phyloP scores from a whole-genome alignment of 148 eudicot genomes.

The Vaccinium darrowii region DNA sequence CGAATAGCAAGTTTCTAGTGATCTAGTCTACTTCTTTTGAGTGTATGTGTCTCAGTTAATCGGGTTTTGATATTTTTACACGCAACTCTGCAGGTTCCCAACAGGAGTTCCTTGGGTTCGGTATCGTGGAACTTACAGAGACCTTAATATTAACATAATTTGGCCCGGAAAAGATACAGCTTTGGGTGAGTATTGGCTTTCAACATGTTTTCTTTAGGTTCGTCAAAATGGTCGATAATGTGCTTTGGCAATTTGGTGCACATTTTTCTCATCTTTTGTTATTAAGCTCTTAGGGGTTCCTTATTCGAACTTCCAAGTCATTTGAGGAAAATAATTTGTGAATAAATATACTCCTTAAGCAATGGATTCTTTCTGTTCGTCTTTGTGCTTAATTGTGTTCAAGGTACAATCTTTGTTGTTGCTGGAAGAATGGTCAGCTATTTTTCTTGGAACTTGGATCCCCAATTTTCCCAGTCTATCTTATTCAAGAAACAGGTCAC shows the following conservation, averaged over 20 bases:
- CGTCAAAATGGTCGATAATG: background rate
- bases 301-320: background rate
- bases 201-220: background rate
- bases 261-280: background rate
- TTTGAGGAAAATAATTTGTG: background rate
- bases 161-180: conserved; percentile 88
- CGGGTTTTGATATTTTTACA: background rate
- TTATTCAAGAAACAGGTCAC: background rate
- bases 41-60: background rate
- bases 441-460: background rate
- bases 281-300: background rate
- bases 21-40: background rate
- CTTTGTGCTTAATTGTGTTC: background rate
- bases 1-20: background rate
- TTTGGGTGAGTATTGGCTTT: conserved; percentile 54
- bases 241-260: background rate
- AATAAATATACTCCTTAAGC: background rate
- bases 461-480: background rate
- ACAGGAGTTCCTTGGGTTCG: conserved; percentile 95
- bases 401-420: background rate
- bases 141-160: conserved; percentile 66
- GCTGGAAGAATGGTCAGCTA: background rate
- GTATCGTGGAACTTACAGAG: conserved; percentile 72
- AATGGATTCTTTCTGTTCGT: background rate
- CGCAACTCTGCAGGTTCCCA: conserved; percentile 60